Evolutionary conservation across 164 flowering plant species (phyloP).

Genomic region (grape (Vitis vinifera)): DNA sequence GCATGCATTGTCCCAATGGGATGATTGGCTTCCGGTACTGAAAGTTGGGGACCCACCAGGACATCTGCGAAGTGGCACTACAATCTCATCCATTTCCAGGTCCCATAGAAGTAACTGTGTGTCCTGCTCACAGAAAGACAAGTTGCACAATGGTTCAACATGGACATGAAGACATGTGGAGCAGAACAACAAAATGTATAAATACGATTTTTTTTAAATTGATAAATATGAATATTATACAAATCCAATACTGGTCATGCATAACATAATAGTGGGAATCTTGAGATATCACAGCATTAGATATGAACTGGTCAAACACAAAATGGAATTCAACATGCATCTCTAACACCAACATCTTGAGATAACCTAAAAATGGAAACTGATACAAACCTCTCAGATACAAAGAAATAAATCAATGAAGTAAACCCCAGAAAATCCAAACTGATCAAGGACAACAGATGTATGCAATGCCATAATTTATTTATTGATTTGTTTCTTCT

Average conservation of each 20-base stretch:
- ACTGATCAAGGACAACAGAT: no score
- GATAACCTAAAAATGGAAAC: no score
- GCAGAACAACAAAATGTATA: no score
- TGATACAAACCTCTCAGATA: no score
- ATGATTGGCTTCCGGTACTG: slow-evolving; percentile 81
- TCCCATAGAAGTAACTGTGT: slow-evolving; percentile 95
- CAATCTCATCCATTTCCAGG: slow-evolving; percentile 90
- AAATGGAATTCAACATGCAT: neutral
- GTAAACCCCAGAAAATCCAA: no score
- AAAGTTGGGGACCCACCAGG: slow-evolving; percentile 93
- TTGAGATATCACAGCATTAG: neutral
- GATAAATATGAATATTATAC: neutral
- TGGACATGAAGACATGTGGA: neutral
- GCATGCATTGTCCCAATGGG: slow-evolving; percentile 76
- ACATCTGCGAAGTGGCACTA: slow-evolving; percentile 81
- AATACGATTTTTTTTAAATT: no score
- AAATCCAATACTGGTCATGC: neutral
- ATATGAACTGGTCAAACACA: neutral
- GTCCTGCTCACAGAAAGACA: slow-evolving; percentile 53
- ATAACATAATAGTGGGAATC: neutral
- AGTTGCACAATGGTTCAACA: neutral
- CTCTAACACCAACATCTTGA: neutral
- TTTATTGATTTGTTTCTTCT: no score
- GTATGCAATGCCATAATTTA: no score
- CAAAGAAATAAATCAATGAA: no score